Percentiles rank a stretch among this genome's conserved stretches.
phyloP scores from a whole-genome alignment of 495 filamentous ascomycete species.

The Aspergillus ostianus region DNA sequence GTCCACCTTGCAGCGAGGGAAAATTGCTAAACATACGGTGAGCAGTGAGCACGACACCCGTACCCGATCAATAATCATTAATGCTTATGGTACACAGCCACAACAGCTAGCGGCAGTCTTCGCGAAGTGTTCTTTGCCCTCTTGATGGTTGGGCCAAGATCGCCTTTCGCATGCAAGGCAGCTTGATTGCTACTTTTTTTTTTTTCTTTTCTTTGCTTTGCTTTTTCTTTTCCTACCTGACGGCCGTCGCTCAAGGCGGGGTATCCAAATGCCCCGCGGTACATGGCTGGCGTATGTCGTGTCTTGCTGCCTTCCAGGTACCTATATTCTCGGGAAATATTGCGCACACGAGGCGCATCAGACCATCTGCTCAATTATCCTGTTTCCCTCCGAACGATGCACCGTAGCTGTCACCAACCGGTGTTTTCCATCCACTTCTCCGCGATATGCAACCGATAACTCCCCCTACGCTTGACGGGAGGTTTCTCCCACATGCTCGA shows the following conservation, averaged over 20 bases:
- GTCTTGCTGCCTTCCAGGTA: neutral
- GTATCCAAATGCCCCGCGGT: conserved; percentile 14
- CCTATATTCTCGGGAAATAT: neutral
- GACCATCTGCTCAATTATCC: neutral
- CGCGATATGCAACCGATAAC: neutral
- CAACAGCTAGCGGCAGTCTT: conserved; percentile 12
- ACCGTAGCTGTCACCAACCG: too few species aligned
- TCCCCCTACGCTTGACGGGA: neutral
- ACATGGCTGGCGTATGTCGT: neutral
- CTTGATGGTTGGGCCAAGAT: neutral
- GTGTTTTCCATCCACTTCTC: neutral
- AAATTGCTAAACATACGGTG: conserved; percentile 24
- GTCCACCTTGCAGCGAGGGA: conserved; percentile 20
- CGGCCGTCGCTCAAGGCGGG: conserved; percentile 4
- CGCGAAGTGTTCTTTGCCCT: neutral
- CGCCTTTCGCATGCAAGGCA: conserved; percentile 13
- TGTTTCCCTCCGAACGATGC: neutral
- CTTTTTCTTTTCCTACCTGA: conserved; percentile 10
- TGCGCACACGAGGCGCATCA: neutral
- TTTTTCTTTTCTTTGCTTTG: conserved; percentile 5
- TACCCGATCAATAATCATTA: conserved; percentile 1
- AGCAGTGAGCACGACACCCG: conserved; percentile 6
- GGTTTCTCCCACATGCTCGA: neutral
- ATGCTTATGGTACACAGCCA: conserved; percentile 18
- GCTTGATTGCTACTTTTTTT: conserved; percentile 6